Base-by-base conservation (phyloP, 1,284 basidiomycete genomes). In the Ganoderma lingzhi region DNA sequence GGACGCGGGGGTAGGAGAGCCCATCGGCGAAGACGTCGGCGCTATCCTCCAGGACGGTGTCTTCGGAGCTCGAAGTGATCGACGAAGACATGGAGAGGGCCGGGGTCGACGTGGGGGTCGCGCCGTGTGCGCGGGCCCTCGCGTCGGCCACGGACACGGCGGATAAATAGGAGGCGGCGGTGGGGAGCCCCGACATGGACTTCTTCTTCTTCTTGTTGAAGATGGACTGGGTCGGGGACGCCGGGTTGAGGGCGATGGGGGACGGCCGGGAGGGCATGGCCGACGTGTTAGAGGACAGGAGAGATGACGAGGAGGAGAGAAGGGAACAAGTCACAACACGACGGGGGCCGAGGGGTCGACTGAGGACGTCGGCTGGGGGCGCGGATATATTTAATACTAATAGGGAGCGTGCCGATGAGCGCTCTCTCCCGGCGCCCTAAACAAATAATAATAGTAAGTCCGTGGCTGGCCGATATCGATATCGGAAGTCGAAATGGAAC, bases 11-110 rank as follows among this genome's bases (percentile, higher is more conserved):
- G 65, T 87, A 82, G 19, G 85, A 77, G 45, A 94, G 85, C 8
- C 86, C 87, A 76, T 90, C 85, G 0, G 78, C 76, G 76, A 84
- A 84, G 73, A 87, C 82, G 48, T 84, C 82, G 28, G 83, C 80
- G 37, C 75, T 73, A 66, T 92, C 90, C 71, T 87, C 81, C 60
- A 90, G 79, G 5, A 89, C 81, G 12, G 86, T 88, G 73, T 92
- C 91, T 71, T 90, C 87, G 0, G 90, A 90, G 12, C 87, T 88
- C 3, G 84, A 82, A 8, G 91, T 91, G 69, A 88, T 78, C 2
- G 90, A 91, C 2, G 90, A 92, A 2, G 90, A 91, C 19, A 90
- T 79, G 0, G 92, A 93, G n/a, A 91, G 81, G 0, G 91, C 87
- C 2, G 91, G 90, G 0, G 90, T 91, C 3, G 89, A 83, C 0